phyloP scores from a whole-genome alignment of 257 asterid genomes.

The Salvia rosmarinus region DNA sequence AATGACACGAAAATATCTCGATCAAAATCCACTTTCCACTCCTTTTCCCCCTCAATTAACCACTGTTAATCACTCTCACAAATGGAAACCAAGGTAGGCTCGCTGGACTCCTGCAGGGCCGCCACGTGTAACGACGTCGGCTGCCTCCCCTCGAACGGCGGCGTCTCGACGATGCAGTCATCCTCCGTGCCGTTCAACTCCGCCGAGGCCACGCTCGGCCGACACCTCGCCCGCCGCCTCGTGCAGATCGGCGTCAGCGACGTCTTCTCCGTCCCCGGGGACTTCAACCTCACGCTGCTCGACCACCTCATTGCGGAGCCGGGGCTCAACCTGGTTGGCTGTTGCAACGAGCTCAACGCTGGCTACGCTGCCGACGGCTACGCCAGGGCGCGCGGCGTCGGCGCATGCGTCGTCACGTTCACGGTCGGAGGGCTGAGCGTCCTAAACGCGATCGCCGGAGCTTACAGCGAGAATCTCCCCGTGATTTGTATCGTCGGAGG shows the following conservation, averaged over 20 bases:
- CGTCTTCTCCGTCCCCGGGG: conserved; percentile 49
- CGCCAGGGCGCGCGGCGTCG: conserved; percentile 47
- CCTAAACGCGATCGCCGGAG: conserved; percentile 47
- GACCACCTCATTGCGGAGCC: conserved; percentile 50
- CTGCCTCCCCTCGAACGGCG: conserved; percentile 43
- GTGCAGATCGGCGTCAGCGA: conserved; percentile 45
- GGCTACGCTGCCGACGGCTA: conserved; percentile 54
- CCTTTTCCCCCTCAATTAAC: background rate
- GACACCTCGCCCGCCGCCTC: conserved; percentile 47
- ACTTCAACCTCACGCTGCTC: conserved; percentile 43
- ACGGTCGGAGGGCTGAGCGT: conserved; percentile 50
- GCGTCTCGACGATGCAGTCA: conserved; percentile 43
- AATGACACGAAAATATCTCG: background rate
- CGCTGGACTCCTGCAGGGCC: conserved; percentile 49
- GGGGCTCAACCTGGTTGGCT: conserved; percentile 44
- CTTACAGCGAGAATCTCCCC: conserved; percentile 47
- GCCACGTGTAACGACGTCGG: conserved; percentile 46
- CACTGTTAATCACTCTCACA: background rate
- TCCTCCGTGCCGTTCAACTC: conserved; percentile 35
- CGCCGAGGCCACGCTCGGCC: conserved; percentile 44
- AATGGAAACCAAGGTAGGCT: conserved; percentile 68
- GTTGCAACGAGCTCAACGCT: conserved; percentile 54
- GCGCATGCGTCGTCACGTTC: conserved; percentile 48
- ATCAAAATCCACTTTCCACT: background rate
- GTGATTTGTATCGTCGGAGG: conserved; percentile 50